Evolutionary conservation across 2,329 filamentous ascomycete genomes (phyloP), one percentile per base, ranked within the genome.

Genomic region (Claviceps arundinis): DNA sequence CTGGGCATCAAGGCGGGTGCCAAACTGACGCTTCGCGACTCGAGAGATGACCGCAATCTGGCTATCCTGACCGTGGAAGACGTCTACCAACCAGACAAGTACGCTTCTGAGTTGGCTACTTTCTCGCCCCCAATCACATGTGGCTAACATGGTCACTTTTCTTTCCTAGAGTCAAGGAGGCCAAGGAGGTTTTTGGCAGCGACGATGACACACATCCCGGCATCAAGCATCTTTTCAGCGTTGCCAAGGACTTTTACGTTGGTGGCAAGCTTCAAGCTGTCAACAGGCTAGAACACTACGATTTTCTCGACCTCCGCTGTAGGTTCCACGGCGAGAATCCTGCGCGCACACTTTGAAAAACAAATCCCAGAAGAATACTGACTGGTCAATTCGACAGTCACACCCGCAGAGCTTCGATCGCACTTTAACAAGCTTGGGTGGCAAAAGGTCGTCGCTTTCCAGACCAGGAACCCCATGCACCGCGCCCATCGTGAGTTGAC

Each of bases 351-450:
- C 30, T 34, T 11, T 34, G 24, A 11, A 34, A 34, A 11, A 34
- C 3, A 11, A 4, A 34, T 34, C 6, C 2, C 16, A 7, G 11
- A 38, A 24, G 24, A 11, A 11, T 16, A 11, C 42, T 50, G 41
- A 50, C 48, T n/a, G 17, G 16, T 13, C 13, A 53, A 61, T 49
- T 37, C 5, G 19, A 43, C 48, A 89, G 86, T 91, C 74, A 94
- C 93, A 11, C 93, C 93, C 58, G 85, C 93, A 48, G 93, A 98
- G 75, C 80, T 98, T 63, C 88, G 93, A 63, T 77, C 88, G 58
- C 91, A 97, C 78, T 98, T 98, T 67, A 93, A 97, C 79, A 98
- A 98, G 81, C 89, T 98, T 62, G 93, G 93, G 73, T 98, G 93
- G 93, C 84, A 87, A 70, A 85, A 85, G 70, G 91, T 98, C 61